A percentile compares a stretch with the other conserved stretches of the same genome.
These are phyloP conservation scores for Fusarium chaquense DNA, from an alignment of 2,329 filamentous ascomycete genomes.

Conservation along the genomic window DNA sequence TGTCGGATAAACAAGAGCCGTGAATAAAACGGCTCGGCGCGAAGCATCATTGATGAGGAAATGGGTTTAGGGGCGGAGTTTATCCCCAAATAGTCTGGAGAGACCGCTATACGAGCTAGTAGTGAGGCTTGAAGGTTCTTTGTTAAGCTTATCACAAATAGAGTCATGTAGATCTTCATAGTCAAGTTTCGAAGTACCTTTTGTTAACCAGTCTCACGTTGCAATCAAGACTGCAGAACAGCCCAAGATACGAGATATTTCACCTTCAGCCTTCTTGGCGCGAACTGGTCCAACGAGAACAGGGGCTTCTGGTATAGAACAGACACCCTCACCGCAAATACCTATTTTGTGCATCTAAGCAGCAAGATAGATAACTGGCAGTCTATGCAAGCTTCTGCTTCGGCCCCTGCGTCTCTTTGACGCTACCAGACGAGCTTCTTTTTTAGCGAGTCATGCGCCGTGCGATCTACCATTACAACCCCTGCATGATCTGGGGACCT, in stretches of 20 bases:
- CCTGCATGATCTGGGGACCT: slow-evolving; percentile 21
- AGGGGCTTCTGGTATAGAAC: neutral
- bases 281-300: neutral
- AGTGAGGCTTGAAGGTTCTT: neutral
- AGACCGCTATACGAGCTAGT: neutral
- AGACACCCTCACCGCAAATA: neutral
- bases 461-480: slow-evolving; percentile 16
- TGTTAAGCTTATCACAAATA: slow-evolving; percentile 26
- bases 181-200: neutral
- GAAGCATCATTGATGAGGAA: slow-evolving; percentile 13
- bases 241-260: neutral
- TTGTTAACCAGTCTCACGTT: neutral
- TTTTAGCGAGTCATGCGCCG: slow-evolving; percentile 17
- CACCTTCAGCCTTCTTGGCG: neutral
- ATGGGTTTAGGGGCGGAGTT: slow-evolving; percentile 12
- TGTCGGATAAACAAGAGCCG: slow-evolving; percentile 1
- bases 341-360: slow-evolving; percentile 1
- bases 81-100: neutral
- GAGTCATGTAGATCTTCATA: neutral
- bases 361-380: slow-evolving; percentile 1
- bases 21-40: slow-evolving; percentile 28
- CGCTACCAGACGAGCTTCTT: slow-evolving; percentile 8
- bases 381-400: neutral
- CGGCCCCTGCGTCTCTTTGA: slow-evolving; percentile 30
- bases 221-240: neutral